Evolutionary conservation across 441 rosid genomes (phyloP).

Genomic region (Populus hybrid): DNA sequence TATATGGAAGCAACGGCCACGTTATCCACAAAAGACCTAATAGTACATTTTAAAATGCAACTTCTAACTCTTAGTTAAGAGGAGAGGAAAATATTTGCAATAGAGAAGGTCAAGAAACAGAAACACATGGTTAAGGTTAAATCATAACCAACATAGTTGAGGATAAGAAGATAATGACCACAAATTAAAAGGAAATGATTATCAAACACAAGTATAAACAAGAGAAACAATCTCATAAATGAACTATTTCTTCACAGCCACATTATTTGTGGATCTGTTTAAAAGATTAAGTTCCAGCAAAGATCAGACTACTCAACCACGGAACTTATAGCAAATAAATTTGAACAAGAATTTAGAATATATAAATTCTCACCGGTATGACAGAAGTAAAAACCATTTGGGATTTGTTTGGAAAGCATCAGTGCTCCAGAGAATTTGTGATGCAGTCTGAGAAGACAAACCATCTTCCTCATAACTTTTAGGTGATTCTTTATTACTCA

Average conservation of each 20-base stretch:
- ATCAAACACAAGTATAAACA: not conserved
- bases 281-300: not conserved
- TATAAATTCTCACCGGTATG: slow-evolving; percentile 56
- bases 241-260: not conserved
- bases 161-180: not conserved
- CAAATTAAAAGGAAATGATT: not conserved
- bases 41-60: not conserved
- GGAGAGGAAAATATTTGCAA: too few species aligned
- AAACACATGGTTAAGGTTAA: not conserved
- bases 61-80: not conserved
- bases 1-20: not conserved
- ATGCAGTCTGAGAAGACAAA: slow-evolving; percentile 66
- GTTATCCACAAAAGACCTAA: not conserved
- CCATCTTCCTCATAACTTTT: slow-evolving; percentile 63
- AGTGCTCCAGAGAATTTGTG: slow-evolving; percentile 91
- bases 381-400: slow-evolving; percentile 94
- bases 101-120: not conserved
- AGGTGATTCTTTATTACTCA: slow-evolving; percentile 59
- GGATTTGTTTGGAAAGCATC: slow-evolving; percentile 80
- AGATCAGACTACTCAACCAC: not conserved
- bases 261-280: not conserved
- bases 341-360: not conserved
- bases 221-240: not conserved
- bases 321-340: not conserved
- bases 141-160: not conserved